Percentiles rank a stretch among this genome's conserved stretches.
These are phyloP conservation scores for Fraxinus albicans DNA, from an alignment of 305 asterid species.

Conservation along the genomic window DNA sequence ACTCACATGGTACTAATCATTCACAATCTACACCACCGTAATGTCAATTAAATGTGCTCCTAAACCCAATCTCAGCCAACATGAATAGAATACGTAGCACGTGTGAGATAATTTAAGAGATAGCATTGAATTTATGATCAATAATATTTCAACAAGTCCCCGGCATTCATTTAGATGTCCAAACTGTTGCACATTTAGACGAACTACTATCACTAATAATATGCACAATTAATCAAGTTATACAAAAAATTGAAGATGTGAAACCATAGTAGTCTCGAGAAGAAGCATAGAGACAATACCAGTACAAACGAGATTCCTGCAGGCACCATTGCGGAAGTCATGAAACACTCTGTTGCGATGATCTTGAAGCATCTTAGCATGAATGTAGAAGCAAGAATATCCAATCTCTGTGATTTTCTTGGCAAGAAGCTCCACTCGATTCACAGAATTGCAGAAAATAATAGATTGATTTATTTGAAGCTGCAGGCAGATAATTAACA, in stretches of 20 bases:
- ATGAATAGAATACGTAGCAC: background rate
- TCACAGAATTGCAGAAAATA: constrained; percentile 62
- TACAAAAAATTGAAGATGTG: background rate
- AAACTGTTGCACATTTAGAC: background rate
- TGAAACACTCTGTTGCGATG: constrained; percentile 63
- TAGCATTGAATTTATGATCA: background rate
- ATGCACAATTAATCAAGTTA: background rate
- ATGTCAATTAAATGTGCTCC: background rate
- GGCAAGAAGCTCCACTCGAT: constrained; percentile 63
- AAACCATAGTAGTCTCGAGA: background rate
- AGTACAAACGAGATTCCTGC: constrained; percentile 69
- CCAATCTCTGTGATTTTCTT: constrained; percentile 64
- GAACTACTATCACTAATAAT: background rate
- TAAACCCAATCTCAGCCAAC: background rate
- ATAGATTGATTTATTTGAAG: constrained; percentile 64
- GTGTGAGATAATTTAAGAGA: background rate
- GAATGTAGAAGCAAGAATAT: constrained; percentile 61
- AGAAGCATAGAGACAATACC: constrained; percentile 32
- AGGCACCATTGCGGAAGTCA: constrained; percentile 67
- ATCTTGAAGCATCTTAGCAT: constrained; percentile 63
- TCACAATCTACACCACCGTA: background rate
- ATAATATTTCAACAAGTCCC: background rate
- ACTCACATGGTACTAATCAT: background rate
- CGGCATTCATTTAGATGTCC: background rate
- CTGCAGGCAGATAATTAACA: constrained; percentile 32